Conservation (phyloP, 2,329 filamentous ascomycete genomes). For the Pyrenochaeta sp. region DNA sequence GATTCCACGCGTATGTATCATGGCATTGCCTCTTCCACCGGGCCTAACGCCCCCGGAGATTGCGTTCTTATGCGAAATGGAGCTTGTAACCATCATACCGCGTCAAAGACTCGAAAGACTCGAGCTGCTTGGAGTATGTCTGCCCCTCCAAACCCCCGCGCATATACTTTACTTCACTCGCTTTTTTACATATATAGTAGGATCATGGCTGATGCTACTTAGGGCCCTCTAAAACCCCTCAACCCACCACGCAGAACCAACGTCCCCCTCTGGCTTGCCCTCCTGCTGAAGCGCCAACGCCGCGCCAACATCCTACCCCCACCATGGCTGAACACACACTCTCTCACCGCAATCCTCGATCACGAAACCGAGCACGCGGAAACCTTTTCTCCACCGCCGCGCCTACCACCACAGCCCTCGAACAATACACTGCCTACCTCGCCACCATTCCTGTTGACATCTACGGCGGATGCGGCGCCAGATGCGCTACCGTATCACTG, state of each 20-base stretch:
- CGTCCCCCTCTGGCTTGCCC: slow-evolving; percentile 91
- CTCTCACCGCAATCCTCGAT: slow-evolving; percentile 79
- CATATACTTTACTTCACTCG: slow-evolving; percentile 18
- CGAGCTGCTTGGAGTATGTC: slow-evolving; percentile 81
- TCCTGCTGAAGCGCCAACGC: slow-evolving; percentile 92
- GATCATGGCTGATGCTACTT: slow-evolving; percentile 23
- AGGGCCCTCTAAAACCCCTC: slow-evolving; percentile 82
- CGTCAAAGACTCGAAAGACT: slow-evolving; percentile 89
- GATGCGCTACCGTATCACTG: slow-evolving; percentile 90
- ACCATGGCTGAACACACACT: slow-evolving; percentile 82
- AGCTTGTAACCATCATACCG: slow-evolving; percentile 90
- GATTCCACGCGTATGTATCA: slow-evolving; percentile 47
- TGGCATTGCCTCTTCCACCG: slow-evolving; percentile 69
- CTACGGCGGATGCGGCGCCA: slow-evolving; percentile 72
- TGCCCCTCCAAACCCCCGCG: slow-evolving; percentile 42
- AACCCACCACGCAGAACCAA: slow-evolving; percentile 81
- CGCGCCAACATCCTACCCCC: slow-evolving; percentile 93
- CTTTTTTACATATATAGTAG: not conserved
- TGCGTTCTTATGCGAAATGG: slow-evolving; percentile 96
- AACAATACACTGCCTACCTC: slow-evolving; percentile 47
- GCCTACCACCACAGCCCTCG: slow-evolving; percentile 67
- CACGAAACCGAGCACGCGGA: slow-evolving; percentile 78
- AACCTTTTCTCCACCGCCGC: slow-evolving; percentile 78
- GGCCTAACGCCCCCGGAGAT: slow-evolving; percentile 86
- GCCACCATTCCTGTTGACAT: slow-evolving; percentile 81